Percentiles rank a stretch among this genome's conserved stretches.
Conservation (phyloP, 257 asterid species). For the Ehretia macrophylla region DNA sequence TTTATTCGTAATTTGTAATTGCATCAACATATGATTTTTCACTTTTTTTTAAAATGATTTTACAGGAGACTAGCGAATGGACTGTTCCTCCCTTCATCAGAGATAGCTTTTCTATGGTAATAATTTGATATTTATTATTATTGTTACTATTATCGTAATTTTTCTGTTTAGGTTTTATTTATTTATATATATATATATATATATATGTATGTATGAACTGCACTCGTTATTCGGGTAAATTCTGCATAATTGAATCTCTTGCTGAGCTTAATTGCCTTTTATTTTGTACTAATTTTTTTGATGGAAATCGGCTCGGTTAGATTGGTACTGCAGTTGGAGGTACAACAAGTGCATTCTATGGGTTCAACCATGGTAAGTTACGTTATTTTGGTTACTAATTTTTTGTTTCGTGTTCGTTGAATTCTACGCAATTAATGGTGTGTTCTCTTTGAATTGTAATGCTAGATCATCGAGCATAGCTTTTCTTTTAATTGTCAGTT, state of each 20-base stretch:
- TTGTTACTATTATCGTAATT: background rate
- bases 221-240: background rate
- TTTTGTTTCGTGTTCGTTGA: background rate
- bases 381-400: background rate
- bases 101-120: slow-evolving; percentile 90
- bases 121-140: background rate
- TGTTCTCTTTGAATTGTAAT: background rate
- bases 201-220: too few relatives aligned
- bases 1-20: background rate
- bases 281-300: background rate
- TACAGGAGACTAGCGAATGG: slow-evolving; percentile 85
- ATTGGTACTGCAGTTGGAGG: slow-evolving; percentile 96
- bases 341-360: slow-evolving; percentile 73
- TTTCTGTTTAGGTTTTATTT: background rate
- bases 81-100: slow-evolving; percentile 72
- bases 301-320: slow-evolving; percentile 21
- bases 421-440: background rate
- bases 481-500: too few relatives aligned
- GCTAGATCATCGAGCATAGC: background rate
- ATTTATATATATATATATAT: too few relatives aligned
- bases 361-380: slow-evolving; percentile 62
- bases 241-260: background rate
- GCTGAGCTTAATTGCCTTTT: background rate
- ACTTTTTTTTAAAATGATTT: background rate
- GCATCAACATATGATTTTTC: background rate